A percentile compares a stretch with the other conserved stretches of the same genome.
These are phyloP conservation scores for Annulohypoxylon truncatum DNA, from an alignment of 2,329 filamentous ascomycete genomes.

Conservation along the genomic window DNA sequence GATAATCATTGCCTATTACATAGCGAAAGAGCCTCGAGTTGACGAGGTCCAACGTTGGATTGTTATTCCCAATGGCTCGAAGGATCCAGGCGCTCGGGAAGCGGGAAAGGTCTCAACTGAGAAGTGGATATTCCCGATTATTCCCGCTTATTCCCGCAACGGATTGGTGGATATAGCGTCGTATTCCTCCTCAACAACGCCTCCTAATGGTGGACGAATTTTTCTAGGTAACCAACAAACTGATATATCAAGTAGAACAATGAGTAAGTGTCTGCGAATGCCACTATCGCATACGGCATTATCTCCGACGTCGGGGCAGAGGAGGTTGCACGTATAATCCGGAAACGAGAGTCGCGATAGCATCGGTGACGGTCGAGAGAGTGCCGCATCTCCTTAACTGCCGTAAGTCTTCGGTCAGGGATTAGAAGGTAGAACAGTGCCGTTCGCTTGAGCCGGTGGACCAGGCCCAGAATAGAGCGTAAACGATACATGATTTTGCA, in stretches of 20 bases:
- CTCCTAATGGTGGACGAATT: not conserved
- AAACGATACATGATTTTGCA: no score
- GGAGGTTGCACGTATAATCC: not conserved
- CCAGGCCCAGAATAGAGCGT: no score
- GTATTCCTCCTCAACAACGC: not conserved
- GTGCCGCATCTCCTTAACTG: no score
- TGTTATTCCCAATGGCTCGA: no score
- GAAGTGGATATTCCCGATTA: slow-evolving; percentile 25
- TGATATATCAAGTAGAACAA: not conserved
- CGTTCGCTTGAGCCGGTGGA: no score
- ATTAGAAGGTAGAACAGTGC: no score
- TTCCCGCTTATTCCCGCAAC: slow-evolving; percentile 30
- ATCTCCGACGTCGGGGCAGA: not conserved
- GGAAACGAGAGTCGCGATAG: no score
- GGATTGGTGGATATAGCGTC: slow-evolving; percentile 25
- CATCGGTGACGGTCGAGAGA: no score
- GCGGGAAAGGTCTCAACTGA: not conserved
- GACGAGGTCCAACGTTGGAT: not conserved
- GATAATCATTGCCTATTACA: not conserved
- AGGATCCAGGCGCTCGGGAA: slow-evolving; percentile 10
- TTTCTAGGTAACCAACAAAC: not conserved
- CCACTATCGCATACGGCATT: not conserved
- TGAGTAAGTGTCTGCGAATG: no score
- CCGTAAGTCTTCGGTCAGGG: no score
- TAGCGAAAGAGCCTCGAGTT: not conserved